A percentile compares a stretch with the other conserved stretches of the same genome.
Evolutionary conservation across 805 yeast genomes (phyloP).

Genomic region (Debaryomyces castellii): DNA sequence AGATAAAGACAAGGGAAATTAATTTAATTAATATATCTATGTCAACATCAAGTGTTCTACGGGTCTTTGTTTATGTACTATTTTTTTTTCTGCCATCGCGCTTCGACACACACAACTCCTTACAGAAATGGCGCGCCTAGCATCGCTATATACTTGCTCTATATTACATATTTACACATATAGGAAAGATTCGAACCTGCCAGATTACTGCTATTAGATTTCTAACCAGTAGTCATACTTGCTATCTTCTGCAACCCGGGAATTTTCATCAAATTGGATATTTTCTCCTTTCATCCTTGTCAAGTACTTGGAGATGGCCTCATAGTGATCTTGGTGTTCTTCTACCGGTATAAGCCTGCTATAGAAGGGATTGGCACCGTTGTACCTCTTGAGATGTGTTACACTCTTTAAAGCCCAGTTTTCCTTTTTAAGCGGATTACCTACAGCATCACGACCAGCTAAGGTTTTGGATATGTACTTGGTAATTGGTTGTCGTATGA

Average conservation of each 20-base stretch:
- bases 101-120: neutral
- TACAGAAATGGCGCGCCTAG: neutral
- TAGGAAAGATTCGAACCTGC: too few species aligned
- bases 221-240: constrained; percentile 14
- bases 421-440: constrained; percentile 20
- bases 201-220: neutral
- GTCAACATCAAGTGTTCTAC: neutral
- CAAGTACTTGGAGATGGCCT: constrained; percentile 1
- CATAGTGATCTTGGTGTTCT: neutral
- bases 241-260: constrained; percentile 9
- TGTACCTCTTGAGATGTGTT: constrained; percentile 15
- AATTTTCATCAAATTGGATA: constrained; percentile 5
- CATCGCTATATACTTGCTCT: neutral
- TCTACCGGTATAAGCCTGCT: constrained; percentile 14
- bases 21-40: neutral
- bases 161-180: neutral
- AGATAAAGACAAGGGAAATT: neutral
- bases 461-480: constrained; percentile 36
- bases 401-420: constrained; percentile 18
- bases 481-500: constrained; percentile 54
- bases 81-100: neutral
- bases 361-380: constrained; percentile 12
- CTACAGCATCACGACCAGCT: constrained; percentile 27
- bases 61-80: constrained; percentile 1
- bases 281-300: neutral